phyloP scores from a whole-genome alignment of 2,329 filamentous ascomycete genomes.

The Ophiocordyceps sinensis region DNA sequence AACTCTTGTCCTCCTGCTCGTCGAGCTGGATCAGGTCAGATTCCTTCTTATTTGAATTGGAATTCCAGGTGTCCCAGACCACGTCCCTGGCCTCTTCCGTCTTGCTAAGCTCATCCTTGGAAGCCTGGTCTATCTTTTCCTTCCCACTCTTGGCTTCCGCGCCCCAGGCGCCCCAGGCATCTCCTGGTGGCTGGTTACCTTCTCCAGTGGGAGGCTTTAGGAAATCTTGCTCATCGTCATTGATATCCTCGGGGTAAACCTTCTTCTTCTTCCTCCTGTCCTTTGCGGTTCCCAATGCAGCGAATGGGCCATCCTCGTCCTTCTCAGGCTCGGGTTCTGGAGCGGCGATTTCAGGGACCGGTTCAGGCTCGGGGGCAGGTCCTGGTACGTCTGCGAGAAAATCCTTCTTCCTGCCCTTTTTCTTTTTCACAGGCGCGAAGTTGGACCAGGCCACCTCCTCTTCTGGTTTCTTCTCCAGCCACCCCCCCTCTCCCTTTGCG shows the following conservation, averaged over 20 bases:
- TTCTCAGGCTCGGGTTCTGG: conserved; percentile 10
- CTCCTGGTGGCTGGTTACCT: not conserved
- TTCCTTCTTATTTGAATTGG: conserved; percentile 19
- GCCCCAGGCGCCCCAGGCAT: not conserved
- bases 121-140: not conserved
- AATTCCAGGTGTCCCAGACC: conserved; percentile 11
- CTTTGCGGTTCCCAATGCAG: conserved; percentile 9
- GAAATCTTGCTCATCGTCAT: conserved; percentile 6
- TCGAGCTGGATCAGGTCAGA: conserved; percentile 22
- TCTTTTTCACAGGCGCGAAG: too few relatives aligned
- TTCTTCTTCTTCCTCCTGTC: conserved; percentile 16
- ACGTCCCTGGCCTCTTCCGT: conserved; percentile 9
- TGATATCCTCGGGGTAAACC: conserved; percentile 5
- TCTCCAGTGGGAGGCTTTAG: not conserved
- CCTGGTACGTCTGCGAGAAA: conserved; percentile 5
- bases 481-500: too few relatives aligned
- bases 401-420: conserved; percentile 13
- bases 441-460: too few relatives aligned
- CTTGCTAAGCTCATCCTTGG: not conserved
- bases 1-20: conserved; percentile 11
- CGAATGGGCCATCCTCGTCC: conserved; percentile 16
- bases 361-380: not conserved
- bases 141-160: conserved; percentile 6
- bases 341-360: conserved; percentile 4
- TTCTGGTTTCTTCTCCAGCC: too few relatives aligned